Evolutionary conservation across 352 stramenopile species (phyloP).

Genomic region (Phytopythium ostracodes): DNA sequence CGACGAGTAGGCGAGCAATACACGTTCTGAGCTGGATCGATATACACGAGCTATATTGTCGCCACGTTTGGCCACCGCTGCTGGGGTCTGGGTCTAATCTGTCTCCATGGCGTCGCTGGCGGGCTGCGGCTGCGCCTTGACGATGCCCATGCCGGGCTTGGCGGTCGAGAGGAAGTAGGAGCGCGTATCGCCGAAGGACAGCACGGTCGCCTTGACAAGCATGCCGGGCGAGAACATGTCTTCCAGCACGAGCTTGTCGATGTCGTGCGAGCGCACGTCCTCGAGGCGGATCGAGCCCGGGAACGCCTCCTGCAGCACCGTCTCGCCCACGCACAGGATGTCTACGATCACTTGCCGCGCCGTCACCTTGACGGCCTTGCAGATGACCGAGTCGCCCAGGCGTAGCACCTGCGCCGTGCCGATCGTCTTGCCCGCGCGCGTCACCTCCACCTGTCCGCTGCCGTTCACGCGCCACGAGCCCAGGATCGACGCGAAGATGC

Average conservation of each 20-base stretch:
- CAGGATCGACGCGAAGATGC: conserved; percentile 69
- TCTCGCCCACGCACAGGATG: conserved; percentile 63
- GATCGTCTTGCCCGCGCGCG: conserved; percentile 45
- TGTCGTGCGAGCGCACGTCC: conserved; percentile 73
- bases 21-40: neutral
- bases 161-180: conserved; percentile 84
- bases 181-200: conserved; percentile 83
- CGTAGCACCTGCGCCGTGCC: conserved; percentile 68
- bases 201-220: conserved; percentile 74
- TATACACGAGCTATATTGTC: neutral
- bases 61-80: too few species aligned
- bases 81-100: conserved; percentile 28
- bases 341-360: conserved; percentile 73
- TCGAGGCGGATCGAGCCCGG: conserved; percentile 74
- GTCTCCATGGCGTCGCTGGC: conserved; percentile 40
- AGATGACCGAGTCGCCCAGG: conserved; percentile 62
- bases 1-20: conserved; percentile 11
- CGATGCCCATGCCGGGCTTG: conserved; percentile 59
- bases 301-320: conserved; percentile 77
- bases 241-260: conserved; percentile 81
- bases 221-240: conserved; percentile 64
- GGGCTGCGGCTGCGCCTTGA: conserved; percentile 34
- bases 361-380: conserved; percentile 64
- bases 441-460: conserved; percentile 41
- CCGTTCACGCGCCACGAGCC: conserved; percentile 36